phyloP scores from a whole-genome alignment of 148 eudicot species.

The Chenopodium berlandieri region DNA sequence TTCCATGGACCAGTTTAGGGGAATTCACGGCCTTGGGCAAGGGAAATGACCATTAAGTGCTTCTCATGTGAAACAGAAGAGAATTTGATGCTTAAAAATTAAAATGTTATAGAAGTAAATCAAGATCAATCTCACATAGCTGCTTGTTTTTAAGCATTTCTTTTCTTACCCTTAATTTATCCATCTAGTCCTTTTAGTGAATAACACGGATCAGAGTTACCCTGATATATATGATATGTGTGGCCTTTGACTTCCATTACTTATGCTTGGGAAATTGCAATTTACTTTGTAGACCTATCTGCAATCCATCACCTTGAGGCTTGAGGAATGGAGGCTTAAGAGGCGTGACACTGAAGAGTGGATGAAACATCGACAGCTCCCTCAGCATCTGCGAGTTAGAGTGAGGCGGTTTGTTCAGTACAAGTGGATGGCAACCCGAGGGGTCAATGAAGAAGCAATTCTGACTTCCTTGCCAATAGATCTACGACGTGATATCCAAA shows the following conservation, averaged over 20 bases:
- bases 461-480: slow-evolving; percentile 65
- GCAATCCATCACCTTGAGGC: slow-evolving; percentile 85
- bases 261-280: neutral
- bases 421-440: slow-evolving; percentile 88
- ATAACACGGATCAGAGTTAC: neutral
- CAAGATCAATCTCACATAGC: neutral
- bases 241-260: too few species aligned
- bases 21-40: neutral
- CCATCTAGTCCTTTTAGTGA: neutral
- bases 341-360: slow-evolving; percentile 89
- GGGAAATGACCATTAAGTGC: neutral
- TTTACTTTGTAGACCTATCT: slow-evolving; percentile 56
- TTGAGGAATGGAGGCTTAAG: slow-evolving; percentile 89
- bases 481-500: slow-evolving; percentile 76
- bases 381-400: slow-evolving; percentile 54
- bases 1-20: neutral
- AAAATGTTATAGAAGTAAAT: neutral
- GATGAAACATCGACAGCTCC: slow-evolving; percentile 91
- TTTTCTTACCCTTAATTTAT: neutral
- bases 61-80: too few species aligned
- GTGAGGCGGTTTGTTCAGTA: slow-evolving; percentile 70
- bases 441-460: slow-evolving; percentile 77
- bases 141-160: neutral
- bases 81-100: neutral
- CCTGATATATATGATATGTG: neutral